These are phyloP conservation scores for Trichoderma brevicompactum DNA, from an alignment of 2,329 filamentous ascomycete genomes.

Conservation along the genomic window DNA sequence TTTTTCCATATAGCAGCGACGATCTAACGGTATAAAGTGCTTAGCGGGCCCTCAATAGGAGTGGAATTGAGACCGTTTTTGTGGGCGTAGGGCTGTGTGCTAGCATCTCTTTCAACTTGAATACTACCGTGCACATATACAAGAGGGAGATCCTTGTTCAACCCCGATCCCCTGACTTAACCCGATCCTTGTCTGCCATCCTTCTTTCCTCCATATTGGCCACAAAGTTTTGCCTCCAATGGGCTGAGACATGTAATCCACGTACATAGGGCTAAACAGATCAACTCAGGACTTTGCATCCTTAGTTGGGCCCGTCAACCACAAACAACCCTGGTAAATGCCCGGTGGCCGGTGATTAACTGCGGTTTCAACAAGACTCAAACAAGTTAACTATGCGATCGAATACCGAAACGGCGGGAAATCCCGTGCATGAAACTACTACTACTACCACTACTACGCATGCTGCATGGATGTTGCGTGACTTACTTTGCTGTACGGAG, in stretches of 20 bases:
- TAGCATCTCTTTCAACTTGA: background rate
- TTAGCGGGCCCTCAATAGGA: background rate
- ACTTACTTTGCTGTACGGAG: too few species aligned
- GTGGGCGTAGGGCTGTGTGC: background rate
- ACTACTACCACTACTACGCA: background rate
- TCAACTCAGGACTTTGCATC: background rate
- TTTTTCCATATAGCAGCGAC: background rate
- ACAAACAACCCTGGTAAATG: background rate
- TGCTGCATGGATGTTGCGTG: too few species aligned
- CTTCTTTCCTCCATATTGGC: background rate
- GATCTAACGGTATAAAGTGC: background rate
- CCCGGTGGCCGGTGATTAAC: background rate
- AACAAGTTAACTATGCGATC: background rate
- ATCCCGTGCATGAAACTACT: background rate
- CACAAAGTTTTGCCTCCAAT: constrained; percentile 10
- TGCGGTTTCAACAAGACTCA: background rate
- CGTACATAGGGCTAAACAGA: constrained; percentile 7
- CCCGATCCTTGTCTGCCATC: background rate
- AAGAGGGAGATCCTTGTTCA: background rate
- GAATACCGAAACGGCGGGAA: background rate
- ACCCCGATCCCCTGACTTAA: background rate
- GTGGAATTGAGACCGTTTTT: background rate
- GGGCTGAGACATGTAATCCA: background rate
- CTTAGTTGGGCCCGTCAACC: background rate
- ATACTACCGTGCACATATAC: background rate